Evolutionary conservation across 2,329 filamentous ascomycete genomes (phyloP), one percentile per base, ranked within the genome.

Genomic region (Fusarium subglutinans): DNA sequence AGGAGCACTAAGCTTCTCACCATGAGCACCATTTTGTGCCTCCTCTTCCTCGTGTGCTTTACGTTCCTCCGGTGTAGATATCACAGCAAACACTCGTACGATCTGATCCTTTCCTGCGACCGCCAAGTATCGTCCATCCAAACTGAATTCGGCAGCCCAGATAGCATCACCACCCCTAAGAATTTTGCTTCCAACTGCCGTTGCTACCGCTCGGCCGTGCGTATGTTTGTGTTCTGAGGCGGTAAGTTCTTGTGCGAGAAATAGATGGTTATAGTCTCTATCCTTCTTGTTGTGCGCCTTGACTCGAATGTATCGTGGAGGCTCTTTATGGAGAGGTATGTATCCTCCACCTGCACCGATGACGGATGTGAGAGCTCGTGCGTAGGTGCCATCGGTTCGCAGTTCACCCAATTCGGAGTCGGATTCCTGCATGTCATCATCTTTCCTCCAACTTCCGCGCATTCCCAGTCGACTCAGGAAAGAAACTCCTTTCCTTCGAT

Each of bases 121-220:
- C 11, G 96, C 96, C 24, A 99, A 86, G 80, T 95, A 98, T 78
- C 88, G 93, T 10, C 96, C 96, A 83, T 98, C 96, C 69, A 92
- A 92, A 79, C 96, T 98, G 79, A 98, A 98, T 78, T 96, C 94
- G 72, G 94, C 90, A 1, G 96, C 92, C 96, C 96, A 99, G 40
- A 98, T 91, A 1, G 96, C 95, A 69, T 93, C 89, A 43, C 86
- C 86, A 13, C 84, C 85, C 47, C 83, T 82, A 8, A 83, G 72
- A 40, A 84, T 80, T 70, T 83, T 85, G 66, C 82, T 84, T 51
- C 83, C 84, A 18, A 83, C 81, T 20, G 81, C 80, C 4, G 82
- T 83, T 8, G 80, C 79, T 30, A 81, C 81, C 11, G 76, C 78
- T 22, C 82, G 80, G 24, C 78, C 75, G 6, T 76, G 75, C 3